Conservation (phyloP, 2,329 filamentous ascomycete species). For the Alternaria gansuensis region DNA sequence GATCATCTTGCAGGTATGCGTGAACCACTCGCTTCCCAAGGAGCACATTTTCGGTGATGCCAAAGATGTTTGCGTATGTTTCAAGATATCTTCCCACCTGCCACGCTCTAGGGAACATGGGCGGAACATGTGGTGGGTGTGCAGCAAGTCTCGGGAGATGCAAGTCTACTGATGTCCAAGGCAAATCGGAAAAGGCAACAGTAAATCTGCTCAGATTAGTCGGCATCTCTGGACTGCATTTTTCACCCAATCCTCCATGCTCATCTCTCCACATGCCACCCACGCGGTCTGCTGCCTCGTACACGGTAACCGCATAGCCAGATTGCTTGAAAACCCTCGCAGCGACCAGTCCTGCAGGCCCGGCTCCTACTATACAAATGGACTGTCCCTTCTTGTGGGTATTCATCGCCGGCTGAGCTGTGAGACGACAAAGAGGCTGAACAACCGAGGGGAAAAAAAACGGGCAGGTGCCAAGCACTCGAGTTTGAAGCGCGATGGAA, state of each 20-base stretch:
- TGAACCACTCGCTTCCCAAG: slow-evolving; percentile 55
- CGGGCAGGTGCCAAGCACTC: neutral
- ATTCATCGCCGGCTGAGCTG: neutral
- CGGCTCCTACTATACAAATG: slow-evolving; percentile 57
- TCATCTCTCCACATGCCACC: slow-evolving; percentile 78
- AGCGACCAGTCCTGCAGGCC: slow-evolving; percentile 56
- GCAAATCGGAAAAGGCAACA: slow-evolving; percentile 69
- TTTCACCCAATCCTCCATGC: slow-evolving; percentile 61
- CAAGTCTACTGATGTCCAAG: slow-evolving; percentile 67
- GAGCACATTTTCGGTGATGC: slow-evolving; percentile 60
- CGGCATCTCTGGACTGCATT: slow-evolving; percentile 67
- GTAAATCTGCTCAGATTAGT: slow-evolving; percentile 82
- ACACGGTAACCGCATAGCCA: slow-evolving; percentile 74
- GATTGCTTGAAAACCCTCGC: slow-evolving; percentile 73
- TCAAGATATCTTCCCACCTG: slow-evolving; percentile 78
- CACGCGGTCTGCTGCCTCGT: slow-evolving; percentile 70
- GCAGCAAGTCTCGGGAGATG: slow-evolving; percentile 35
- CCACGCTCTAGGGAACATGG: slow-evolving; percentile 78
- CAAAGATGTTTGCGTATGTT: slow-evolving; percentile 68
- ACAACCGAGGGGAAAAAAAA: neutral
- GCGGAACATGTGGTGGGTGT: slow-evolving; percentile 45
- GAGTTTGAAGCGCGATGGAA: neutral
- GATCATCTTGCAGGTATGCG: slow-evolving; percentile 29
- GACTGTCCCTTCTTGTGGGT: slow-evolving; percentile 35
- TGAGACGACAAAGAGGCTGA: neutral